Conservation (phyloP, 208 protist species). For the Crithidia fasciculata region DNA sequence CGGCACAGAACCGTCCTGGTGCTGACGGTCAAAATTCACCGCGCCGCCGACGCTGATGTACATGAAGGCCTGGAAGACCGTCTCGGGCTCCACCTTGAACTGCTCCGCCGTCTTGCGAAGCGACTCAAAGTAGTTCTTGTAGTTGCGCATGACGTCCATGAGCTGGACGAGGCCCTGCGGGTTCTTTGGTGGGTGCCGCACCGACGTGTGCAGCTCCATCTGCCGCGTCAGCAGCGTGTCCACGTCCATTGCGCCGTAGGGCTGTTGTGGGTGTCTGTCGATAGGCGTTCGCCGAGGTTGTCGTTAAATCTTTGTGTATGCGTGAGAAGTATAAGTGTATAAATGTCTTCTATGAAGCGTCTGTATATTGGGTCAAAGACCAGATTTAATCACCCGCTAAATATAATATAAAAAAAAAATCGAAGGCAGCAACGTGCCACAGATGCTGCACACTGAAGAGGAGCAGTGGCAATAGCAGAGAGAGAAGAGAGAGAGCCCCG, state of each 20-base stretch:
- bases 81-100: conserved; percentile 55
- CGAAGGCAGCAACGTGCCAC: too few relatives aligned
- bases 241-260: conserved; percentile 48
- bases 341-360: too few relatives aligned
- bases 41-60: conserved; percentile 77
- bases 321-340: background rate
- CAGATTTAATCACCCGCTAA: too few relatives aligned
- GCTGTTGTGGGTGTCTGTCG: background rate
- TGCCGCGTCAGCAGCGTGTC: conserved; percentile 79
- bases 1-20: conserved; percentile 76
- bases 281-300: background rate
- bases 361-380: too few relatives aligned
- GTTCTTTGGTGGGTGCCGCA: conserved; percentile 74
- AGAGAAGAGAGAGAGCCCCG: too few relatives aligned
- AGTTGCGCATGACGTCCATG: conserved; percentile 63
- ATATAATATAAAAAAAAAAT: too few relatives aligned
- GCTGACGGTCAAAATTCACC: conserved; percentile 83
- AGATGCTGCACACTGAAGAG: too few relatives aligned
- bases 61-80: conserved; percentile 89
- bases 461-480: too few relatives aligned
- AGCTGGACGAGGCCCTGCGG: conserved; percentile 66
- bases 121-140: conserved; percentile 62
- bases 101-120: conserved; percentile 46
- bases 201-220: conserved; percentile 87
- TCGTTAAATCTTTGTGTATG: background rate